phyloP scores from a whole-genome alignment of 2,329 filamentous ascomycete genomes.

The Chalara sp. region DNA sequence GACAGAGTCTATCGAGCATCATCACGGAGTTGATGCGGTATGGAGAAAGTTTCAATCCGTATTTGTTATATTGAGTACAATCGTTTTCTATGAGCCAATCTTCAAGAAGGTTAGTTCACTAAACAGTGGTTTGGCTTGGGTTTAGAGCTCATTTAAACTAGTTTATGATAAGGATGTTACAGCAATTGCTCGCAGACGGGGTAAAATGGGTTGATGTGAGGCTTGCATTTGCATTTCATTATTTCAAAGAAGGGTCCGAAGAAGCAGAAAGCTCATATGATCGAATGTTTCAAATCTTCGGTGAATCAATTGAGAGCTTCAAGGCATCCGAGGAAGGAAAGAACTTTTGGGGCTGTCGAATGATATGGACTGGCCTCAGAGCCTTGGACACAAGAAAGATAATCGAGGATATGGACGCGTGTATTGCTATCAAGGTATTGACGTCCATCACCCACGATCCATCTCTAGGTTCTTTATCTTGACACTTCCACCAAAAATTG shows the following conservation, averaged over 20 bases:
- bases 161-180: slow-evolving; percentile 67
- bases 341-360: slow-evolving; percentile 75
- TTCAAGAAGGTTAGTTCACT: slow-evolving; percentile 45
- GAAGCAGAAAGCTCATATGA: slow-evolving; percentile 59
- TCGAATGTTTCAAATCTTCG: slow-evolving; percentile 64
- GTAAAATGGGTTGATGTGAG: slow-evolving; percentile 80
- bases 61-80: slow-evolving; percentile 65
- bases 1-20: slow-evolving; percentile 69
- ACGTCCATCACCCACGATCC: too few relatives aligned
- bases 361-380: slow-evolving; percentile 79
- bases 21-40: slow-evolving; percentile 75
- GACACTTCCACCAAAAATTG: background rate
- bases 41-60: slow-evolving; percentile 76
- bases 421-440: slow-evolving; percentile 68
- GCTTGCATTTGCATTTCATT: slow-evolving; percentile 66
- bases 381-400: slow-evolving; percentile 56
- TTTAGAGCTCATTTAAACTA: too few relatives aligned
- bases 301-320: slow-evolving; percentile 74
- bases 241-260: slow-evolving; percentile 58
- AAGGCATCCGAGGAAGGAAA: slow-evolving; percentile 63
- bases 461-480: background rate
- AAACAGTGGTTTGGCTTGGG: too few relatives aligned
- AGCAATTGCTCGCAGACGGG: slow-evolving; percentile 69
- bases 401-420: slow-evolving; percentile 78
- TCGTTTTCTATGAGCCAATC: slow-evolving; percentile 87